Conservation (phyloP, 768 basidiomycete species). For the Leccinellum albellum region DNA sequence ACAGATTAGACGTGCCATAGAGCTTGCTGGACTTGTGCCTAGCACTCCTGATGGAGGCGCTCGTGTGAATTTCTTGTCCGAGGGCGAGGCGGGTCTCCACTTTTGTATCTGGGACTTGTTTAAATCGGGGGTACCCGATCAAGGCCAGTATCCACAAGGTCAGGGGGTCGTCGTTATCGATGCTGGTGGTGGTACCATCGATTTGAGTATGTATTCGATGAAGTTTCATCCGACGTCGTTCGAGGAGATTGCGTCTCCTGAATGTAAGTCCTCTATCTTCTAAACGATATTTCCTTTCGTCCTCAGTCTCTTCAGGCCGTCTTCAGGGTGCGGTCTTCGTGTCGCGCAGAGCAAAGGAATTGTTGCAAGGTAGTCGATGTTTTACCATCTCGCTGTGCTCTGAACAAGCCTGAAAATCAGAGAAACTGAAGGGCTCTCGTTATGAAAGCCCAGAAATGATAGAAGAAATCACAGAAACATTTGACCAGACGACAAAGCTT, state of each 20-base stretch:
- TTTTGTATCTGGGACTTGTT: slow-evolving; percentile 44
- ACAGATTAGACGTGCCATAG: slow-evolving; percentile 49
- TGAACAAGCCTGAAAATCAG: slow-evolving; percentile 9
- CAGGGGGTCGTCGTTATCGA: slow-evolving; percentile 44
- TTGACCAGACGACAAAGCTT: slow-evolving; percentile 36
- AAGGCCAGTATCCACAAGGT: slow-evolving; percentile 13
- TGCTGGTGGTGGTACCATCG: slow-evolving; percentile 43
- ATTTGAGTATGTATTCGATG: slow-evolving; percentile 40
- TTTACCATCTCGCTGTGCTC: neutral
- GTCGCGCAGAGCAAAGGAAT: slow-evolving; percentile 25
- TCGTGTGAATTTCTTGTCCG: slow-evolving; percentile 51
- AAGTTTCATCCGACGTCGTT: slow-evolving; percentile 23
- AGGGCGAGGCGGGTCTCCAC: slow-evolving; percentile 58
- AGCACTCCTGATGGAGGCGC: slow-evolving; percentile 33
- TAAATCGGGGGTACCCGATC: slow-evolving; percentile 6
- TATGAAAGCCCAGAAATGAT: slow-evolving; percentile 31
- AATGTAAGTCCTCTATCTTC: slow-evolving; percentile 19
- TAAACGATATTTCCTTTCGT: neutral
- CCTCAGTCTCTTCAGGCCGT: slow-evolving; percentile 25
- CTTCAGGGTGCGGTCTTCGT: slow-evolving; percentile 39
- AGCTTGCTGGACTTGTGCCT: slow-evolving; percentile 46
- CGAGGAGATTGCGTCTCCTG: slow-evolving; percentile 33
- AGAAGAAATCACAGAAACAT: slow-evolving; percentile 27
- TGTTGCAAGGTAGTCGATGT: slow-evolving; percentile 29
- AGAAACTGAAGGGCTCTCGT: slow-evolving; percentile 23